Percentiles rank a stretch among this genome's conserved stretches.
phyloP scores from a whole-genome alignment of 2,329 filamentous ascomycete genomes.

The Microsporum canis region DNA sequence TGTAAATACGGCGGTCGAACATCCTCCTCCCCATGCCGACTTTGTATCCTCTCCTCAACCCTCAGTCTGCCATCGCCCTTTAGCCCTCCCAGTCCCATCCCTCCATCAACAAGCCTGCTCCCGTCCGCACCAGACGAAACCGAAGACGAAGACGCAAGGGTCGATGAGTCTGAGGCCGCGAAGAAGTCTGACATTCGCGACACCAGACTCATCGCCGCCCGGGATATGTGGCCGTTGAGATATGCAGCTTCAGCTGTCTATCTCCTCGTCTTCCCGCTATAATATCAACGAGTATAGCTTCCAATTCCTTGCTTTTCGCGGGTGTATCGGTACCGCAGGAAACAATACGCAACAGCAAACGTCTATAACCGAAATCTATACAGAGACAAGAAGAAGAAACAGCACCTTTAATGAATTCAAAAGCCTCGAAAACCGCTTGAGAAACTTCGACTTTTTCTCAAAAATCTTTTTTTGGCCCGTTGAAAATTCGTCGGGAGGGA shows the following conservation, averaged over 20 bases:
- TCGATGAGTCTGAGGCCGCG: slow-evolving; percentile 28
- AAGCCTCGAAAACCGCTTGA: too few relatives aligned
- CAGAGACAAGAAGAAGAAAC: neutral
- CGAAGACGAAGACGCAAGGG: slow-evolving; percentile 25
- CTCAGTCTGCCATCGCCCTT: slow-evolving; percentile 15
- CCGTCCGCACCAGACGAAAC: slow-evolving; percentile 13
- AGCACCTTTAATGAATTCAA: neutral
- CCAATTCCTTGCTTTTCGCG: neutral
- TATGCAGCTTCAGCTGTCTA: neutral
- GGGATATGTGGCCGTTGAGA: neutral
- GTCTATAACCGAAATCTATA: neutral
- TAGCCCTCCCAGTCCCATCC: slow-evolving; percentile 14
- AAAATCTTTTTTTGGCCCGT: neutral
- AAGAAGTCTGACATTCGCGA: slow-evolving; percentile 45
- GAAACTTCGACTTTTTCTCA: neutral
- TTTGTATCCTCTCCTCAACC: slow-evolving; percentile 15
- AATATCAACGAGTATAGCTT: neutral
- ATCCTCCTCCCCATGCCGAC: slow-evolving; percentile 15
- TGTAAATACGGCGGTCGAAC: slow-evolving; percentile 16
- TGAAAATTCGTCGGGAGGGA: neutral
- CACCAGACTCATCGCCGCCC: slow-evolving; percentile 47
- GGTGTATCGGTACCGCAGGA: neutral
- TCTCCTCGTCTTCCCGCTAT: neutral
- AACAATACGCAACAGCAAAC: neutral
- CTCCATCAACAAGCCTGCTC: slow-evolving; percentile 4